Percentiles rank a stretch among this genome's conserved stretches.
phyloP scores from a whole-genome alignment of 768 basidiomycete genomes.

The Termitomyces sp. region DNA sequence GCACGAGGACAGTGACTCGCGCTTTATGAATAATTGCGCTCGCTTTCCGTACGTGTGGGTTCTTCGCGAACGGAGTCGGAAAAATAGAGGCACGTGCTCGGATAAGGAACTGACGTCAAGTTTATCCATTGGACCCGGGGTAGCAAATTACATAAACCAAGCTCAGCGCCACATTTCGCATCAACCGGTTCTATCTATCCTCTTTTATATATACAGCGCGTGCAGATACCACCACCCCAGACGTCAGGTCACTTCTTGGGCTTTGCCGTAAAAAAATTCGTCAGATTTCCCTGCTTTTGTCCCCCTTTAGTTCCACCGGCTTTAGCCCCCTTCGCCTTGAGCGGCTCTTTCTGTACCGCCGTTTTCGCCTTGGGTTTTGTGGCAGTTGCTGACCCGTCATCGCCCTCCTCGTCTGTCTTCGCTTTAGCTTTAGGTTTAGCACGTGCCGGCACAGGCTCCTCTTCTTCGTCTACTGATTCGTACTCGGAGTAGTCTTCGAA shows the following conservation, averaged over 20 bases:
- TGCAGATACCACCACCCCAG: too few relatives aligned
- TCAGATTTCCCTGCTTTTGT: constrained; percentile 19
- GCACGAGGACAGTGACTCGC: constrained; percentile 5
- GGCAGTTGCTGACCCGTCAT: constrained; percentile 1
- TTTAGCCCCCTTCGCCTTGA: constrained; percentile 5
- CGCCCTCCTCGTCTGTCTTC: constrained; percentile 14
- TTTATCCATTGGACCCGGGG: not conserved
- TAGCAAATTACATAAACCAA: not conserved
- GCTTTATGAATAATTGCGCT: not conserved
- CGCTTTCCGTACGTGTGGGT: too few relatives aligned
- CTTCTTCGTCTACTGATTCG: constrained; percentile 69
- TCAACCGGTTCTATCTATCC: too few relatives aligned
- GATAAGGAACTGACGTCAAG: not conserved
- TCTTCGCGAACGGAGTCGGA: too few relatives aligned
- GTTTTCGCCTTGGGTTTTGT: constrained; percentile 8
- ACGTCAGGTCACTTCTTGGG: constrained; percentile 11
- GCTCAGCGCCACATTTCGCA: not conserved
- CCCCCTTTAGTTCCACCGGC: constrained; percentile 6
- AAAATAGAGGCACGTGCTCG: not conserved
- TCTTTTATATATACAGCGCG: too few relatives aligned
- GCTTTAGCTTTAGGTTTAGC: constrained; percentile 19
- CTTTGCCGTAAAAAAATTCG: constrained; percentile 32
- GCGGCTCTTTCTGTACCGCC: not conserved
- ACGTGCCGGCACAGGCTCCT: constrained; percentile 28
- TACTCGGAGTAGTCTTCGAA: constrained; percentile 78